A percentile compares a stretch with the other conserved stretches of the same genome.
Evolutionary conservation across 306 rosid species (phyloP).

Genomic region (Dalbergia cochinchinensis): DNA sequence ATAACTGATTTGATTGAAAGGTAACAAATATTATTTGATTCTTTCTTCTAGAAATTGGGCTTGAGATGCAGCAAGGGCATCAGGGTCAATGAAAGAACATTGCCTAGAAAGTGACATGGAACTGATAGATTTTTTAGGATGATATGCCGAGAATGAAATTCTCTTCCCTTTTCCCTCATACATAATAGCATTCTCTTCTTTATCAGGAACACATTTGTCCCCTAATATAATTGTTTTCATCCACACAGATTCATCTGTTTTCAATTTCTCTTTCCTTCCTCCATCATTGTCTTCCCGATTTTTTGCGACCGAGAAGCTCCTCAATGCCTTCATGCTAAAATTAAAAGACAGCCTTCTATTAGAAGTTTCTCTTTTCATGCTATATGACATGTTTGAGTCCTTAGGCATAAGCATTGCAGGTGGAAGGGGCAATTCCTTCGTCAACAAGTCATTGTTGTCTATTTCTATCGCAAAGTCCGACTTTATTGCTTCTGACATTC

Average conservation of each 20-base stretch:
- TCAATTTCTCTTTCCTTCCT: slow-evolving; percentile 43
- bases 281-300: slow-evolving; percentile 21
- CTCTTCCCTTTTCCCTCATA: slow-evolving; percentile 70
- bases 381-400: background rate
- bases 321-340: slow-evolving; percentile 57
- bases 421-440: slow-evolving; percentile 63
- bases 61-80: slow-evolving; percentile 14
- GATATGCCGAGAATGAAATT: slow-evolving; percentile 77
- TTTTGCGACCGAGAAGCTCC: slow-evolving; percentile 63
- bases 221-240: slow-evolving; percentile 86
- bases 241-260: slow-evolving; percentile 77
- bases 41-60: slow-evolving; percentile 12
- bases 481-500: slow-evolving; percentile 3
- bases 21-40: slow-evolving; percentile 8
- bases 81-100: slow-evolving; percentile 52
- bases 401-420: slow-evolving; percentile 46
- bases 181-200: slow-evolving; percentile 61
- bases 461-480: background rate
- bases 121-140: slow-evolving; percentile 52
- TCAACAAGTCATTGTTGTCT: slow-evolving; percentile 13
- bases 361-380: slow-evolving; percentile 53
- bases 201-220: slow-evolving; percentile 74
- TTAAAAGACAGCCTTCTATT: slow-evolving; percentile 52
- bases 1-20: background rate
- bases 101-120: slow-evolving; percentile 62